Evolutionary conservation across 352 stramenopile genomes (phyloP).

Genomic region (Phytophthora pluvialis): DNA sequence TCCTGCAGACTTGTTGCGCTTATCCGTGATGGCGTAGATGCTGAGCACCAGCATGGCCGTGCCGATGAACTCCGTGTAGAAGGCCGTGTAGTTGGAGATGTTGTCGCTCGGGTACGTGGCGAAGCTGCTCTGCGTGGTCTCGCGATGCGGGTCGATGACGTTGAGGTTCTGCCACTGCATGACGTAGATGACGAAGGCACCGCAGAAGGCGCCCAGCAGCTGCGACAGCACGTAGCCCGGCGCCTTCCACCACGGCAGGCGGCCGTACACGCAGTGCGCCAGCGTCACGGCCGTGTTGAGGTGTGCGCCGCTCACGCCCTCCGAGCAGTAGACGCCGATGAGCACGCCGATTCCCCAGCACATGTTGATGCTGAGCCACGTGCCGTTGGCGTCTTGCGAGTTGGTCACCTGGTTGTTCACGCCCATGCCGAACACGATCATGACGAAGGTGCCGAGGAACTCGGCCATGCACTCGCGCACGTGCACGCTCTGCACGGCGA

Average conservation of each 20-base stretch:
- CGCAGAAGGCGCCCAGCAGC: constrained; percentile 45
- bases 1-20: constrained; percentile 45
- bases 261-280: constrained; percentile 45
- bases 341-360: constrained; percentile 54
- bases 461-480: constrained; percentile 51
- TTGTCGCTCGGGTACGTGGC: constrained; percentile 48
- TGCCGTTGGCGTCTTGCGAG: constrained; percentile 50
- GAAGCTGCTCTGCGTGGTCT: constrained; percentile 45
- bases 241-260: constrained; percentile 52
- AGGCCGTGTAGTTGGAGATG: constrained; percentile 53
- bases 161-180: constrained; percentile 57
- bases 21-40: constrained; percentile 57
- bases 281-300: constrained; percentile 64
- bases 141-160: constrained; percentile 46
- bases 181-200: constrained; percentile 44
- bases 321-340: constrained; percentile 54
- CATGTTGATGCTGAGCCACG: constrained; percentile 61
- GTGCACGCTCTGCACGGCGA: constrained; percentile 33
- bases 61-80: constrained; percentile 62
- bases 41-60: constrained; percentile 57
- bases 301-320: constrained; percentile 53
- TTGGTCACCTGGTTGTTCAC: constrained; percentile 62
- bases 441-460: constrained; percentile 53
- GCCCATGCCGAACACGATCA: constrained; percentile 63
- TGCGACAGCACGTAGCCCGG: constrained; percentile 53